Conservation (phyloP, 148 eudicot species). For the Persicaria tinctoria region DNA sequence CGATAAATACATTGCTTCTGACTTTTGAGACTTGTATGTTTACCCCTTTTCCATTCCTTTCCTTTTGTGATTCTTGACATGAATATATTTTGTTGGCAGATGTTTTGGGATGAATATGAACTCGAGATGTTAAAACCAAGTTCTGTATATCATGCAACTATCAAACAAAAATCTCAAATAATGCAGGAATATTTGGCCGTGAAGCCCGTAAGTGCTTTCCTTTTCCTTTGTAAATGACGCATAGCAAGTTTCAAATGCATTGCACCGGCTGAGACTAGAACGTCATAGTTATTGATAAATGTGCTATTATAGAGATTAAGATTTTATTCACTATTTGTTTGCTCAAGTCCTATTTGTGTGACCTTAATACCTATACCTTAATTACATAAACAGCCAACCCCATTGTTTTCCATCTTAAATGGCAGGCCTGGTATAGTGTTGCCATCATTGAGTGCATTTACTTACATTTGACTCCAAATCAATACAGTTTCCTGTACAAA, state of each 20-base stretch:
- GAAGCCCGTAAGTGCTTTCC: conserved; percentile 37
- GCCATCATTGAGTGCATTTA: neutral
- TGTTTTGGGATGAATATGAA: conserved; percentile 65
- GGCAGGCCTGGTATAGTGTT: neutral
- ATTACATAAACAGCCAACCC: neutral
- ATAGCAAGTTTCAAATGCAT: neutral
- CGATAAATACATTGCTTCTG: neutral
- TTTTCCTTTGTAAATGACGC: neutral
- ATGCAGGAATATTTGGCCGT: conserved; percentile 39
- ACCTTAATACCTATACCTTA: neutral
- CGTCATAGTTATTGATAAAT: neutral
- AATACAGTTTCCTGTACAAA: neutral
- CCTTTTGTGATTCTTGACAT: neutral
- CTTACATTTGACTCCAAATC: neutral
- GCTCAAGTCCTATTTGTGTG: neutral
- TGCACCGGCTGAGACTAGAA: neutral
- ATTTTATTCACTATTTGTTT: neutral
- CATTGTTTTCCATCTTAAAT: neutral
- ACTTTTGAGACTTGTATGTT: neutral
- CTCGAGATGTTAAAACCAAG: conserved; percentile 61
- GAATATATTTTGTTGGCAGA: conserved; percentile 25
- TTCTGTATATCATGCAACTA: conserved; percentile 46
- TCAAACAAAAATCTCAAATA: conserved; percentile 36
- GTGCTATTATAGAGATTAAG: neutral
- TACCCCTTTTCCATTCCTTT: neutral